A percentile compares a stretch with the other conserved stretches of the same genome.
phyloP scores from a whole-genome alignment of 768 basidiomycete species.

The Neoboletus brunneissimus region DNA sequence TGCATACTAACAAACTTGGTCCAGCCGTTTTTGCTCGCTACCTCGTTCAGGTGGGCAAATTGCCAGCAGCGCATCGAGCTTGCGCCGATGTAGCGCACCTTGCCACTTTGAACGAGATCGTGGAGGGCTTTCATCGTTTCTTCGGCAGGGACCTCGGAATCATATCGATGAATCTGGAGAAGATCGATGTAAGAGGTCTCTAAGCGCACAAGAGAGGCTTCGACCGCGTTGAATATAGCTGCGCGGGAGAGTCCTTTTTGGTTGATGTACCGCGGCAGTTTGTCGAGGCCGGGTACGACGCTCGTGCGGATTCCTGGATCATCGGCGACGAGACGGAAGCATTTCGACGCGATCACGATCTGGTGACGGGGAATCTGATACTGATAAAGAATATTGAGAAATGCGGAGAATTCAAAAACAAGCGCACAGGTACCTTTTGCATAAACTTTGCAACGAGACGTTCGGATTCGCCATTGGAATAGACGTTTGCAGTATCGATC shows the following conservation, averaged over 20 bases:
- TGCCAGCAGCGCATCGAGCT: constrained; percentile 47
- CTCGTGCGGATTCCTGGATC: neutral
- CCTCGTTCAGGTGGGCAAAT: constrained; percentile 41
- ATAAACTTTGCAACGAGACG: neutral
- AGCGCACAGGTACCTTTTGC: neutral
- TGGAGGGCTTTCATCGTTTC: constrained; percentile 52
- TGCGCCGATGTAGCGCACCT: constrained; percentile 50
- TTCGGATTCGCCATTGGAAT: neutral
- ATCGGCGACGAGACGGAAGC: constrained; percentile 15
- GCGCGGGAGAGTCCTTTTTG: constrained; percentile 34
- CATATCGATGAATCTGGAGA: constrained; percentile 45
- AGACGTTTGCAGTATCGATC: constrained; percentile 36
- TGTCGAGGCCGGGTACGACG: constrained; percentile 2
- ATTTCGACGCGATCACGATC: constrained; percentile 32
- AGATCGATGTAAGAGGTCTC: constrained; percentile 37
- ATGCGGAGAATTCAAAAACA: neutral
- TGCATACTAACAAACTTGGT: constrained; percentile 57
- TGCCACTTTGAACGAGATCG: constrained; percentile 44
- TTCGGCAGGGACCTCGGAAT: constrained; percentile 34
- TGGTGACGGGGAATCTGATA: constrained; percentile 27
- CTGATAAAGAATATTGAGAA: constrained; percentile 6
- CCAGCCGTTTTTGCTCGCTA: constrained; percentile 43
- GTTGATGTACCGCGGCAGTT: constrained; percentile 29
- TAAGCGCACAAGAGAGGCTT: constrained; percentile 35
- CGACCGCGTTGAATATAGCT: constrained; percentile 37